These are phyloP conservation scores for Handroanthus guayacan DNA, from an alignment of 257 asterid genomes.

Conservation along the genomic window DNA sequence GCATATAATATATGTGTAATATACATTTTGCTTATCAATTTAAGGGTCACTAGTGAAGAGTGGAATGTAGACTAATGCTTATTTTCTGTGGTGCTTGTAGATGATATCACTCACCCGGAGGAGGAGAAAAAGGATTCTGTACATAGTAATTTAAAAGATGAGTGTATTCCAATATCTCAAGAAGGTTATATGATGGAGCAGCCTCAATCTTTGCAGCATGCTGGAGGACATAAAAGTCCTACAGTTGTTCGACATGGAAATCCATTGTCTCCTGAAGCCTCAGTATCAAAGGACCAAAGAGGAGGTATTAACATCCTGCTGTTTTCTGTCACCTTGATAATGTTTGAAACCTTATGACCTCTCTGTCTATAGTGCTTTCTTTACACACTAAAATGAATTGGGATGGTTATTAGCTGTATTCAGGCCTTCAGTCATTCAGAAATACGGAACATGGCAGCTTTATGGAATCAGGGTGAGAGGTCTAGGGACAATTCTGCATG, in stretches of 20 bases:
- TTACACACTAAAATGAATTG: constrained; percentile 7
- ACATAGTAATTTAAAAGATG: constrained; percentile 40
- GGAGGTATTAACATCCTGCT: constrained; percentile 54
- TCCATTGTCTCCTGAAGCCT: constrained; percentile 30
- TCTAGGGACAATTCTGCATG: background rate
- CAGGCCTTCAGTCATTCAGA: background rate
- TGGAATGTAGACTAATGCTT: constrained; percentile 33
- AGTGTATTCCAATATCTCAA: constrained; percentile 42
- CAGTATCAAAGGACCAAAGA: constrained; percentile 43
- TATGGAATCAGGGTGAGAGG: background rate
- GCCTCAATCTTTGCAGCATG: constrained; percentile 36
- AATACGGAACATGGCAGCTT: background rate
- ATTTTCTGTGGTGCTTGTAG: constrained; percentile 54
- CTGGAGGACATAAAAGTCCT: constrained; percentile 41
- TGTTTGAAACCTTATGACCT: constrained; percentile 16
- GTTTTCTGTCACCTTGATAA: constrained; percentile 25
- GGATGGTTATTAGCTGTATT: background rate
- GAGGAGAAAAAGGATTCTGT: constrained; percentile 50
- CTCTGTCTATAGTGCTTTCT: constrained; percentile 5
- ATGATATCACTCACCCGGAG: constrained; percentile 80
- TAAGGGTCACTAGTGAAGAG: constrained; percentile 11
- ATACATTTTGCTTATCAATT: constrained; percentile 14
- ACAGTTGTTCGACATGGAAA: constrained; percentile 38
- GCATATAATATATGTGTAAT: background rate
- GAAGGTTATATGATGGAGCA: constrained; percentile 45